Evolutionary conservation across 768 basidiomycete genomes (phyloP), one percentile per base, ranked within the genome.

Genomic region (Collybia sp.): DNA sequence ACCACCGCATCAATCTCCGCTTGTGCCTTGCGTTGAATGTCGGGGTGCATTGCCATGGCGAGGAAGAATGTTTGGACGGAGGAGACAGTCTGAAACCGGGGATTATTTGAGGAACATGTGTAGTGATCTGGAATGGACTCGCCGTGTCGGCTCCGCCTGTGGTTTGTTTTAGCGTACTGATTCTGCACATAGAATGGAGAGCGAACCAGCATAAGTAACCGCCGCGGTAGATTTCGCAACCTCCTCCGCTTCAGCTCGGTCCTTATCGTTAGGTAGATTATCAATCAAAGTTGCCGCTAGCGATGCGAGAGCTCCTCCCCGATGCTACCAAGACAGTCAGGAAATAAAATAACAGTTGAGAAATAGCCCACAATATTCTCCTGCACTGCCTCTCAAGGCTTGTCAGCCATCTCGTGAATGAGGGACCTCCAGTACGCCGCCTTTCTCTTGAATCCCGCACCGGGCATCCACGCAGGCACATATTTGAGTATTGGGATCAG

Each of bases 381-480:
- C n/a, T n/a, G n/a, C n/a, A n/a, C n/a, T n/a, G n/a, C n/a, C n/a
- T n/a, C n/a, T n/a, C n/a, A n/a, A n/a, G n/a, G n/a, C n/a, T n/a
- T n/a, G n/a, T n/a, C n/a, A n/a, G n/a, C n/a, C 49, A 69, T n/a
- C n/a, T n/a, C 52, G 10, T 60, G 57, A 4, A 48, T 46, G 9
- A 58, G 54, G 11, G 52, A 51, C 33, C 50, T 51, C 18, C 59
- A 55, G 63, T 67, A 70, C n/a, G 49, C 42, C 12, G 70, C n/a
- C n/a, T n/a, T n/a, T n/a, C n/a, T n/a, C n/a, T n/a, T n/a, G n/a
- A n/a, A n/a, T n/a, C n/a, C n/a, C 74, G 68, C 66, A 0, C 73
- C 74, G 12, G 73, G 73, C 1, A 72, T 13, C 58, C 58, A 60
- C n/a, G 43, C 39, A 9, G 58, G 58, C 13, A 58, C 32, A 33